phyloP scores from a whole-genome alignment of 495 filamentous ascomycete genomes.

The Aspergillus homomorphus region DNA sequence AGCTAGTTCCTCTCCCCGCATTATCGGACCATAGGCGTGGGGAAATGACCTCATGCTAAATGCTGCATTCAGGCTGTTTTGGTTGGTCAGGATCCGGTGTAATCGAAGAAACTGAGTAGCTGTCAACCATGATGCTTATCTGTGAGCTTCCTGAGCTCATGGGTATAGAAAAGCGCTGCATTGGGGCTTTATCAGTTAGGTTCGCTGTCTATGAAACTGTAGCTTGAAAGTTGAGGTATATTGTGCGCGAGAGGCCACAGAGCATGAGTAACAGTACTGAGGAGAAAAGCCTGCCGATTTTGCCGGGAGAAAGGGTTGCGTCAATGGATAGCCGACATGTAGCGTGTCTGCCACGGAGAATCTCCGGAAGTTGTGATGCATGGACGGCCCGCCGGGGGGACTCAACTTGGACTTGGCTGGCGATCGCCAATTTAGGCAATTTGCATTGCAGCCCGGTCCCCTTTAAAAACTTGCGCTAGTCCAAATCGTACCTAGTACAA shows the following conservation, averaged over 20 bases:
- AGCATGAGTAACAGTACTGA: too few relatives aligned
- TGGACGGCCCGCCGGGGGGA: not conserved
- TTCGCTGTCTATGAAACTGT: not conserved
- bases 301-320: not conserved
- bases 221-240: too few relatives aligned
- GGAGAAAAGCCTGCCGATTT: not conserved
- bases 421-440: not conserved
- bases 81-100: not conserved
- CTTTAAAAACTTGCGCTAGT: not conserved
- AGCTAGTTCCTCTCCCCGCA: not conserved
- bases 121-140: not conserved
- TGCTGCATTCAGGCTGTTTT: conserved; percentile 3
- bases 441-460: not conserved
- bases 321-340: not conserved
- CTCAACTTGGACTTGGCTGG: not conserved
- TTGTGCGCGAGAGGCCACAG: too few relatives aligned
- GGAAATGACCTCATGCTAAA: conserved; percentile 3
- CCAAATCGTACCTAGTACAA: not conserved
- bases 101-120: not conserved
- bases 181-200: not conserved
- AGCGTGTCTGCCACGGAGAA: not conserved
- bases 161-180: not conserved
- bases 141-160: not conserved
- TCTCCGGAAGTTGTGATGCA: not conserved
- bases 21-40: not conserved